Base-by-base conservation (phyloP, 2,329 filamentous ascomycete species). In the Fusarium phyllophilum region DNA sequence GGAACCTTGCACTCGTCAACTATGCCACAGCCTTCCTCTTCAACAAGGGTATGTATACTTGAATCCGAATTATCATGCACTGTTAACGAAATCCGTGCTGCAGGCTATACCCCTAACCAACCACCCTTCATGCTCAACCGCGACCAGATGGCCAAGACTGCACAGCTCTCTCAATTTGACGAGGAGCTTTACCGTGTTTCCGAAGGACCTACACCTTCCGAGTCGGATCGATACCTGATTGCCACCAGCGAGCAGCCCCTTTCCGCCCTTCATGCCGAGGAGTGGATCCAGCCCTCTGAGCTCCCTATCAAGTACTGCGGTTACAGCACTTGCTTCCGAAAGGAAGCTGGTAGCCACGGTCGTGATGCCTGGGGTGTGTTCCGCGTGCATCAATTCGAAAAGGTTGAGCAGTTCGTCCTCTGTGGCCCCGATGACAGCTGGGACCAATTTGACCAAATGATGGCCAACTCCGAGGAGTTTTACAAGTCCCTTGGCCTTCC, bases 151-250 rank as follows among this genome's bases (percentile, higher is more conserved):
- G 95, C 93, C 69, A 98, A 98, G 88, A 99, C 96, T 0, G 96
- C 96, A 6, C 96, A 99, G 84, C 90, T 99, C 33, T 95, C 96
- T 77, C 94, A 98, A 79, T 99, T 99, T 79, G 96, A 99, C 80
- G 96, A 98, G 82, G 96, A 98, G 83, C 87, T 99, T 58, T 99
- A 99, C 89, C 98, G 98, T 85, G 96, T 99, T 31, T 91, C 96
- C 75, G 93, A 93, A 81, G 93, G 94, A 67, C 94, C 97, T 78
- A 91, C 94, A 72, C 90, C 94, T 77, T 94, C 94, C 74, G 90
- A 94, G 78, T 94, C 93, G 57, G 96, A 98, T 85, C 98, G 98
- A 85, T 92, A 92, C 77, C 82, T 88, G 54, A 88, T 88, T 77
- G 94, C 94, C 20, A 97, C 95, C 67, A 96, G 93, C 34, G 96